A percentile compares a stretch with the other conserved stretches of the same genome.
These are phyloP conservation scores for Micractinium sp. DNA, from an alignment of 139 green algal genomes.

Conservation along the genomic window DNA sequence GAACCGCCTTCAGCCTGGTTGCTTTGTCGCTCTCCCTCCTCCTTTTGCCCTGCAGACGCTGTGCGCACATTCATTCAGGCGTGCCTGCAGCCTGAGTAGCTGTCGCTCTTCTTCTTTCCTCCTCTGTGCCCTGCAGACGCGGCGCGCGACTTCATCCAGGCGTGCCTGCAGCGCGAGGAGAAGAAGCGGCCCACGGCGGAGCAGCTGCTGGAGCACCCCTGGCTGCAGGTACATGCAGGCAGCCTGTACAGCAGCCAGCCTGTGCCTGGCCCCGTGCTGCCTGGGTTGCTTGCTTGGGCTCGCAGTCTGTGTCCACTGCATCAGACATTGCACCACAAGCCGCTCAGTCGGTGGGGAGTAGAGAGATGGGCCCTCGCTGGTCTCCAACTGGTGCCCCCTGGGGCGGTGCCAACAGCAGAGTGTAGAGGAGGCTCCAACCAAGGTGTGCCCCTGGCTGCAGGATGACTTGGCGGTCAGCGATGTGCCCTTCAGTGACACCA, in stretches of 20 bases:
- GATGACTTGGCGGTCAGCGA: slow-evolving; percentile 29
- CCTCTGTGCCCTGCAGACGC: background rate
- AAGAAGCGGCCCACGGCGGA: slow-evolving; percentile 62
- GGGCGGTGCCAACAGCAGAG: too few species aligned
- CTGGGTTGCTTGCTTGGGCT: too few species aligned
- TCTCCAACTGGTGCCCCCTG: too few species aligned
- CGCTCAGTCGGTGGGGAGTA: too few species aligned
- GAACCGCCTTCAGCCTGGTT: too few species aligned
- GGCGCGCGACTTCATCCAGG: slow-evolving; percentile 44
- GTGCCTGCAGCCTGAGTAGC: background rate
- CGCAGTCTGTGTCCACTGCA: too few species aligned
- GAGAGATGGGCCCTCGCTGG: too few species aligned
- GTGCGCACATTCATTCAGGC: too few species aligned
- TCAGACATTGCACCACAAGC: too few species aligned
- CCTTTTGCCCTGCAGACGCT: too few species aligned
- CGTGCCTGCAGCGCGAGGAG: slow-evolving; percentile 70
- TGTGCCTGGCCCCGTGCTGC: too few species aligned
- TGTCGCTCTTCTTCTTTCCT: background rate
- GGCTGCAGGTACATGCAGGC: slow-evolving; percentile 27
- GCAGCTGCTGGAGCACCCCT: slow-evolving; percentile 75
- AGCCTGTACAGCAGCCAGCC: background rate
- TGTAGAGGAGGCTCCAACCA: background rate
- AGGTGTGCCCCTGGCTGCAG: slow-evolving; percentile 49
- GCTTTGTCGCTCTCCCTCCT: too few species aligned
- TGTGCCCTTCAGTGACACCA: slow-evolving; percentile 50